Evolutionary conservation across 2,329 filamentous ascomycete genomes (phyloP).

Genomic region (Lachnum nothofagi): DNA sequence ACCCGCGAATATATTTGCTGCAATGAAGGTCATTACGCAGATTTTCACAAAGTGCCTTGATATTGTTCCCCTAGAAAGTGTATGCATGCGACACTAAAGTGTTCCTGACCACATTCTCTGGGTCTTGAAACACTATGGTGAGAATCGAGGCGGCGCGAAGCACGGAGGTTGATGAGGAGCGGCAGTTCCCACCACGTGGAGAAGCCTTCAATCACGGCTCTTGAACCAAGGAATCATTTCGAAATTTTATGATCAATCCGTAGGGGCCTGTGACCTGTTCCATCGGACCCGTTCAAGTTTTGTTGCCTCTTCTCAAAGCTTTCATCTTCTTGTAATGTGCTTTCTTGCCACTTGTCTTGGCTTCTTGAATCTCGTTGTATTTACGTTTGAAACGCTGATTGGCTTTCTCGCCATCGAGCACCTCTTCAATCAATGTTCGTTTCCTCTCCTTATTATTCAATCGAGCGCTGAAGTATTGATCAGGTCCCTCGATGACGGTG

Average conservation of each 20-base stretch:
- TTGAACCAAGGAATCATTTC: too few relatives aligned
- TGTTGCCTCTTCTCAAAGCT: slow-evolving; percentile 30
- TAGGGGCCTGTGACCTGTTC: too few relatives aligned
- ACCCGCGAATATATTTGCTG: too few relatives aligned
- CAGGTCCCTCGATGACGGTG: slow-evolving; percentile 80
- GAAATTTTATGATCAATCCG: too few relatives aligned
- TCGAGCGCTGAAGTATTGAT: slow-evolving; percentile 77
- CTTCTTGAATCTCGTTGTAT: slow-evolving; percentile 76
- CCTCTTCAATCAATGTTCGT: slow-evolving; percentile 78
- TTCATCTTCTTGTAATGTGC: slow-evolving; percentile 79
- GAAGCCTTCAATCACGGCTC: too few relatives aligned
- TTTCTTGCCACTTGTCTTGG: slow-evolving; percentile 84
- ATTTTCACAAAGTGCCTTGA: too few relatives aligned
- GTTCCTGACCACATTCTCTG: not conserved
- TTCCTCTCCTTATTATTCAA: slow-evolving; percentile 84
- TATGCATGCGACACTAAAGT: too few relatives aligned
- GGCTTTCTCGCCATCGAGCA: slow-evolving; percentile 62
- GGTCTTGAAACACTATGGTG: not conserved
- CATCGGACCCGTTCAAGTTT: slow-evolving; percentile 9
- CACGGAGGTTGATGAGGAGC: too few relatives aligned
- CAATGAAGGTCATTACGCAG: too few relatives aligned
- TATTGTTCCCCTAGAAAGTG: too few relatives aligned
- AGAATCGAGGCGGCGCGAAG: not conserved
- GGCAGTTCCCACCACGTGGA: too few relatives aligned
- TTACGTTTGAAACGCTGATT: slow-evolving; percentile 76